phyloP scores from a whole-genome alignment of 2,329 filamentous ascomycete genomes.

The Aureobasidium lini region DNA sequence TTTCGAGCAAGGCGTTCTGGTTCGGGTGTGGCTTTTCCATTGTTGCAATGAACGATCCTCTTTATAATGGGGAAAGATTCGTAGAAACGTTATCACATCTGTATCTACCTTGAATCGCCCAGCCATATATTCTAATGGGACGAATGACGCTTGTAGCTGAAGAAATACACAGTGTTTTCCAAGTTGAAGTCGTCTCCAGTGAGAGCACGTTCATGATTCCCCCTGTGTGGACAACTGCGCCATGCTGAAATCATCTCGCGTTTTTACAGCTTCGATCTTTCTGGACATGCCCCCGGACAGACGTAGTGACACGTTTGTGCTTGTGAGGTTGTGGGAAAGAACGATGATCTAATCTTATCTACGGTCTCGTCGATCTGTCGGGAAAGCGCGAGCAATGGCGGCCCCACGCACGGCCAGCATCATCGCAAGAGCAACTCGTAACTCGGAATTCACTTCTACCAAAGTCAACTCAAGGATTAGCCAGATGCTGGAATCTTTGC shows the following conservation, averaged over 20 bases:
- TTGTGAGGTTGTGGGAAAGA: not conserved
- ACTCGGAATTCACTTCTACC: not conserved
- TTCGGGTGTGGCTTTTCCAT: not conserved
- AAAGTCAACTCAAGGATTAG: not conserved
- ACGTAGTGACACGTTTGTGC: not conserved
- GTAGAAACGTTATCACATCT: not conserved
- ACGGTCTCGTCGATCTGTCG: not conserved
- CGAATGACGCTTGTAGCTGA: too few species aligned
- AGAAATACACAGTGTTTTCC: too few species aligned
- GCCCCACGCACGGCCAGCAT: not conserved
- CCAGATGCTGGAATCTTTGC: conserved; percentile 5
- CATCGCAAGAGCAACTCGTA: not conserved
- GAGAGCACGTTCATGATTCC: too few species aligned
- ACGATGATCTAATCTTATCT: conserved; percentile 1
- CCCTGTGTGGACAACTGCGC: too few species aligned
- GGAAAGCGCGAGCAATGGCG: not conserved
- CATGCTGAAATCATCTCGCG: too few species aligned
- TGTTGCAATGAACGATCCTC: not conserved
- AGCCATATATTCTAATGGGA: too few species aligned
- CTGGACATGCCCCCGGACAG: too few species aligned
- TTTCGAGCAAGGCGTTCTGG: conserved; percentile 15
- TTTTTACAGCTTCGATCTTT: too few species aligned
- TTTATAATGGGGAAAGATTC: not conserved
- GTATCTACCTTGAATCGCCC: not conserved
- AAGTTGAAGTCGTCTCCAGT: too few species aligned